Evolutionary conservation across 2,329 filamentous ascomycete genomes (phyloP).

Genomic region (Rasamsonia emersonii): DNA sequence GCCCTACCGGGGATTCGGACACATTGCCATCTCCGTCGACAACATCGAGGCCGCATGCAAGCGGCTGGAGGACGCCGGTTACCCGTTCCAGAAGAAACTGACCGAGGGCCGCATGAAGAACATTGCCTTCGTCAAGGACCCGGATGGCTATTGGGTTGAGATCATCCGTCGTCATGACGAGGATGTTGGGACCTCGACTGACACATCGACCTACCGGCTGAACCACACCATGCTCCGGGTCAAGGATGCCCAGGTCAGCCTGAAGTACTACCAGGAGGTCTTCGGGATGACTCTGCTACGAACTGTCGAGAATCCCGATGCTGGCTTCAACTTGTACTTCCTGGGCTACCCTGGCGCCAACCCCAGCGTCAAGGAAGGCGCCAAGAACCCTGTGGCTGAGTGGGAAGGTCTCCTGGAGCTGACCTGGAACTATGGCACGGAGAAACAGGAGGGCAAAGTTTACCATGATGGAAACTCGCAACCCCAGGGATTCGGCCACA

Average conservation of each 20-base stretch:
- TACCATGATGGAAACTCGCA: slow-evolving; percentile 91
- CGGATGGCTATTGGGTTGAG: slow-evolving; percentile 67
- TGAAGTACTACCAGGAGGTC: slow-evolving; percentile 75
- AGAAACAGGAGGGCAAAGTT: slow-evolving; percentile 70
- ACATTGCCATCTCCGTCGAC: slow-evolving; percentile 75
- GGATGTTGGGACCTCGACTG: slow-evolving; percentile 63
- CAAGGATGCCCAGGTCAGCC: slow-evolving; percentile 66
- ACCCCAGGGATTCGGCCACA: slow-evolving; percentile 90
- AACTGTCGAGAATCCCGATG: slow-evolving; percentile 59
- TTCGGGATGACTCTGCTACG: slow-evolving; percentile 81
- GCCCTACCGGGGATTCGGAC: slow-evolving; percentile 73
- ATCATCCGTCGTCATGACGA: slow-evolving; percentile 61
- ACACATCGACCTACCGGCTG: slow-evolving; percentile 63
- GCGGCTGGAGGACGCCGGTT: slow-evolving; percentile 80
- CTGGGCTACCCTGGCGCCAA: slow-evolving; percentile 63
- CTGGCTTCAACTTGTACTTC: slow-evolving; percentile 86
- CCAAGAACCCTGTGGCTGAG: slow-evolving; percentile 52
- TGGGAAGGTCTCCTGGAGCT: slow-evolving; percentile 82
- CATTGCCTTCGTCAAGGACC: slow-evolving; percentile 86
- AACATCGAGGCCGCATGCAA: slow-evolving; percentile 84
- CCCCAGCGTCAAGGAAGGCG: slow-evolving; percentile 40
- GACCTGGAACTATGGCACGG: slow-evolving; percentile 69
- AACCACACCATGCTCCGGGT: slow-evolving; percentile 75
- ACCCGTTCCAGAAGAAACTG: slow-evolving; percentile 91
- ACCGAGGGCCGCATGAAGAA: slow-evolving; percentile 76